Conservation (phyloP, 2,329 filamentous ascomycete species). For the Exutisphaerella laricina region DNA sequence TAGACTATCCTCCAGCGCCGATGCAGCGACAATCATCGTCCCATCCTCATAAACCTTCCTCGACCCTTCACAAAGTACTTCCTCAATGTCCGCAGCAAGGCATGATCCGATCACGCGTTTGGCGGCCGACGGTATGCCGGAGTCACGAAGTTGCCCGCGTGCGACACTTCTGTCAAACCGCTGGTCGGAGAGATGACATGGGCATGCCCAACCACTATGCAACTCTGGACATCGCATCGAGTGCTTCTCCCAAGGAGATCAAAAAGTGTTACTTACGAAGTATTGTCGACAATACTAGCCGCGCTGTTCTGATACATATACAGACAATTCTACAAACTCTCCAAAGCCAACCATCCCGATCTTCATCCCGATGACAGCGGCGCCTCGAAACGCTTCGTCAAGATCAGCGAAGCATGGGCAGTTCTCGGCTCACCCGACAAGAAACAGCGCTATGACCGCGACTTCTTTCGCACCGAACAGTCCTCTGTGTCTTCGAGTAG, state of each 20-base stretch:
- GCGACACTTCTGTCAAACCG: slow-evolving; percentile 23
- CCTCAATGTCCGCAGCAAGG: slow-evolving; percentile 23
- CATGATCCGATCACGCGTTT: slow-evolving; percentile 31
- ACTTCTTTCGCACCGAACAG: slow-evolving; percentile 44
- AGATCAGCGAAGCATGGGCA: slow-evolving; percentile 37
- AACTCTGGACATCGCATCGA: slow-evolving; percentile 63
- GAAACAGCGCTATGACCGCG: slow-evolving; percentile 74
- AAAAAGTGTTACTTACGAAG: slow-evolving; percentile 60
- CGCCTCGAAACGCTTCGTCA: slow-evolving; percentile 62
- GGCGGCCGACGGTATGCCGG: slow-evolving; percentile 24
- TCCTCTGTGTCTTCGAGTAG: slow-evolving; percentile 29
- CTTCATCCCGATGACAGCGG: slow-evolving; percentile 70
- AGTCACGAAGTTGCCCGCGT: background rate
- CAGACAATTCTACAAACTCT: slow-evolving; percentile 75
- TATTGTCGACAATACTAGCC: too few relatives aligned
- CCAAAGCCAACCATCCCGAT: slow-evolving; percentile 89
- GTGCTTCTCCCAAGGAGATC: slow-evolving; percentile 69
- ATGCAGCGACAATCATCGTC: too few relatives aligned
- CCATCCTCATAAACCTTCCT: too few relatives aligned
- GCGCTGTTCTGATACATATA: background rate
- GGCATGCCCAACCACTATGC: slow-evolving; percentile 67
- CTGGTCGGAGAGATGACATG: slow-evolving; percentile 15
- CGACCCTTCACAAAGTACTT: too few relatives aligned
- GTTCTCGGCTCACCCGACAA: slow-evolving; percentile 54
- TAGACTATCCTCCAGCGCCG: too few relatives aligned